Evolutionary conservation across 2,329 filamentous ascomycete species (phyloP), one percentile per base, ranked within the genome.

Genomic region (Pyricularia grisea): DNA sequence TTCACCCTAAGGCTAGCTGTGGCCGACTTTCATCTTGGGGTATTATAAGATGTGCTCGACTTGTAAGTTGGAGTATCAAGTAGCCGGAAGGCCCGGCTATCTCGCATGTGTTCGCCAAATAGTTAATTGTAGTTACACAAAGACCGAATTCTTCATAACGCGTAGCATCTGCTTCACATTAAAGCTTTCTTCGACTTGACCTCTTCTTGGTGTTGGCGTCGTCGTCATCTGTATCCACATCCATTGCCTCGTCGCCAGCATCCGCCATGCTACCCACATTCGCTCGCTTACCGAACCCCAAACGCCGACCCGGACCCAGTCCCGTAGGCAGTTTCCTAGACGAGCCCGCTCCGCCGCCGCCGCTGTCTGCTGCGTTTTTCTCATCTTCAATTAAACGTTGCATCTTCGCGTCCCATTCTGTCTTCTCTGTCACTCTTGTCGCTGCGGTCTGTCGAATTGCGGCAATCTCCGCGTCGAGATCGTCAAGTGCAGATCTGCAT

Each of bases 401-500:
- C 10, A 88, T 76, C 61, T 82, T 79, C 7, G 78, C 78, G 0
- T 85, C 80, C 68, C 85, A 82, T 4, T 78, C 81, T 7, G 80
- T 77, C 67, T 84, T 82, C 66, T 85, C 83, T 12, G 77, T 81
- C 60, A 85, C 83, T 20, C 88, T 82, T 66, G 79, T 77, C 31
- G 81, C 79, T 1, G 91, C 90, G 1, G 83, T 81, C 1, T 79
- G 78, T 72, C 87, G 89, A 71, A 97, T 88, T 36, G 79, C 82
- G 17, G 83, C 83, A 23, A 97, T 91, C 77, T 97, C 90, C 1
- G 82, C 81, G 72, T 97, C 93, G 3, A 99, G 86, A 33, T 91
- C 90, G 0, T 79, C 81, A 2, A 97, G 87, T 1, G 93, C 92
- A 3, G 83, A 80, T 6, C 87, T 86, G 81, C 94, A 98, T 70